A percentile compares a stretch with the other conserved stretches of the same genome.
Evolutionary conservation across 2,329 filamentous ascomycete species (phyloP).

Genomic region (Colletotrichum lupini): DNA sequence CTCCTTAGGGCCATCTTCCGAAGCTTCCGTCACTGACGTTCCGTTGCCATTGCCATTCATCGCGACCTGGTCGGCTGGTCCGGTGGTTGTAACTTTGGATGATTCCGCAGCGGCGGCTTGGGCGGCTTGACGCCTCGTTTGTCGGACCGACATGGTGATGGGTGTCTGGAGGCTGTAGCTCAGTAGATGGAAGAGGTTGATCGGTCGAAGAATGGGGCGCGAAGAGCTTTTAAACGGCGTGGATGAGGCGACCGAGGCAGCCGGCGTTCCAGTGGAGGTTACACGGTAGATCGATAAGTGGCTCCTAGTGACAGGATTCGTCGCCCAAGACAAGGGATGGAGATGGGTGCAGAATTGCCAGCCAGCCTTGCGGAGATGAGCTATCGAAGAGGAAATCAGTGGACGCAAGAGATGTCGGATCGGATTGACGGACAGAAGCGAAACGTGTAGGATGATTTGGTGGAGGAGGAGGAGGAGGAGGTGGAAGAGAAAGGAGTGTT

Average conservation of each 20-base stretch:
- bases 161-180: not conserved
- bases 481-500: constrained; percentile 7
- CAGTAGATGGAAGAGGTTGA: constrained; percentile 3
- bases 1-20: constrained; percentile 60
- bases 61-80: constrained; percentile 31
- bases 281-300: constrained; percentile 34
- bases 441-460: not conserved
- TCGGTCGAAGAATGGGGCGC: constrained; percentile 11
- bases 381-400: not conserved
- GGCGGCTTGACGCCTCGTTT: constrained; percentile 52
- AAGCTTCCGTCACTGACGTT: constrained; percentile 46
- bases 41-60: constrained; percentile 60
- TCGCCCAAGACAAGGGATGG: constrained; percentile 4
- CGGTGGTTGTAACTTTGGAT: constrained; percentile 7
- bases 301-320: constrained; percentile 21
- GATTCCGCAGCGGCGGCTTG: constrained; percentile 41
- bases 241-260: constrained; percentile 27
- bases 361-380: not conserved
- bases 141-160: constrained; percentile 50
- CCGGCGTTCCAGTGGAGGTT: constrained; percentile 35
- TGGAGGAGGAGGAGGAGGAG: not conserved
- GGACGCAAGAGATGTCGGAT: not conserved
- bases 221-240: constrained; percentile 29
- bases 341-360: constrained; percentile 4
- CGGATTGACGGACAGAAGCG: constrained; percentile 1